Evolutionary conservation across 2,329 filamentous ascomycete species (phyloP).

Genomic region (Nakataea oryzae): DNA sequence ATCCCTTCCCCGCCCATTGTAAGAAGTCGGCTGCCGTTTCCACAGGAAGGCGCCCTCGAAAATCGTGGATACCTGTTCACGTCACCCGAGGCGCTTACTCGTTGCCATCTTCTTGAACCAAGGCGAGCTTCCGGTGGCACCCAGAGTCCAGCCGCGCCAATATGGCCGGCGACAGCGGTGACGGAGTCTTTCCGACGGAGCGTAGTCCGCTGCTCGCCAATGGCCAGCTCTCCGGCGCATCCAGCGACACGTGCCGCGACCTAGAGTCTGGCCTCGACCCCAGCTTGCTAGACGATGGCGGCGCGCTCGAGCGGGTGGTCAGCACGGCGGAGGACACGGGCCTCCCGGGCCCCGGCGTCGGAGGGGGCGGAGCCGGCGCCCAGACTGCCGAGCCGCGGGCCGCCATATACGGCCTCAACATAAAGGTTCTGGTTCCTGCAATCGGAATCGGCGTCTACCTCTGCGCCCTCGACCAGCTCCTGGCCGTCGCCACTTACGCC

Average conservation of each 20-base stretch:
- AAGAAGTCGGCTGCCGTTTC: too few species aligned
- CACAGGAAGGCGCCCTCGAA: too few species aligned
- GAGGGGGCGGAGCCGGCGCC: not conserved
- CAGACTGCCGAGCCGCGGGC: not conserved
- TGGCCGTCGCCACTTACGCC: slow-evolving; percentile 69
- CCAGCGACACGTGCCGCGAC: not conserved
- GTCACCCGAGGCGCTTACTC: too few species aligned
- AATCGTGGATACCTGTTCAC: too few species aligned
- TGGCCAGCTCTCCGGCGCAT: not conserved
- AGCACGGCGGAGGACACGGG: slow-evolving; percentile 1
- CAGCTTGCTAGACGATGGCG: not conserved
- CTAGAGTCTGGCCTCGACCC: not conserved
- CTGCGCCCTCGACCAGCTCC: slow-evolving; percentile 64
- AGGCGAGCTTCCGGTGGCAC: too few species aligned
- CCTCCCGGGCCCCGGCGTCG: slow-evolving; percentile 1
- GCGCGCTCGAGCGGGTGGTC: slow-evolving; percentile 1
- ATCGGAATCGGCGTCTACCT: slow-evolving; percentile 45
- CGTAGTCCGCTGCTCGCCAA: not conserved
- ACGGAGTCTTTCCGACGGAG: not conserved
- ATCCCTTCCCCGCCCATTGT: not conserved
- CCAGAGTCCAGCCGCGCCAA: too few species aligned
- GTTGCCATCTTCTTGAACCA: too few species aligned
- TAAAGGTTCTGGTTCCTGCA: slow-evolving; percentile 25
- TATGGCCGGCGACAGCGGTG: not conserved
- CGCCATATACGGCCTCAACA: slow-evolving; percentile 15